Base-by-base conservation (phyloP, 495 filamentous ascomycete genomes). In the Stereocaulon alpinum region DNA sequence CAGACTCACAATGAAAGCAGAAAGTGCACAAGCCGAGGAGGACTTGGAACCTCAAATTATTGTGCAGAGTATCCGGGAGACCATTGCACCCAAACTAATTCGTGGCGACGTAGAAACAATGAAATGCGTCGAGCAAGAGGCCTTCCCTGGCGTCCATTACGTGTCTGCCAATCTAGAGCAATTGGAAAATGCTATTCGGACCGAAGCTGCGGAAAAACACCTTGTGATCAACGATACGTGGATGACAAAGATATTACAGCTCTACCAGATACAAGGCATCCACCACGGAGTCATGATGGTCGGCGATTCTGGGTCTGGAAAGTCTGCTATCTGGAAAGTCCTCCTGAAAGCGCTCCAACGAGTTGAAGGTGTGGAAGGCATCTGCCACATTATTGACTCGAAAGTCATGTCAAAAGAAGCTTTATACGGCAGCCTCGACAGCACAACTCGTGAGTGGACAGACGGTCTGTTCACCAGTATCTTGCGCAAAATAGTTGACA, bases 201-300 rank as follows among this genome's bases (percentile, higher is more conserved):
- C 84, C 18, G 85, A 92, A 59, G 93, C 92, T 32, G 77, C 77
- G 2, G 90, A 93, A 66, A 82, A 86, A 61, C 83, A 95, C 65
- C 80, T 91, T 24, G 86, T 95, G 12, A 85, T 91, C 67, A 97
- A 84, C 55, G 91, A 95, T 54, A 84, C 84, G 60, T 99, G 94
- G 94, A 91, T 96, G 80, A 89, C 86, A 45, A 99, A 99, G 77
- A 85, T 92, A 50, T 77, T 97, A 7, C 93, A 99, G 67, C 81
- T 99, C 7, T 96, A 91, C 70, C 93, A 99, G 70, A 99, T 99
- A 61, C 93, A 99, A 72, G 85, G 80, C 54, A 93, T 97, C 45
- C 93, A 99, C 66, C 93, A 99, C 64, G 93, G 93, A 82, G 94
- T 99, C 18, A 99, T 99, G 94, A 96, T 97, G 93, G 93, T 99